phyloP scores from a whole-genome alignment of 1,284 basidiomycete genomes.

The Puccinia hordei region DNA sequence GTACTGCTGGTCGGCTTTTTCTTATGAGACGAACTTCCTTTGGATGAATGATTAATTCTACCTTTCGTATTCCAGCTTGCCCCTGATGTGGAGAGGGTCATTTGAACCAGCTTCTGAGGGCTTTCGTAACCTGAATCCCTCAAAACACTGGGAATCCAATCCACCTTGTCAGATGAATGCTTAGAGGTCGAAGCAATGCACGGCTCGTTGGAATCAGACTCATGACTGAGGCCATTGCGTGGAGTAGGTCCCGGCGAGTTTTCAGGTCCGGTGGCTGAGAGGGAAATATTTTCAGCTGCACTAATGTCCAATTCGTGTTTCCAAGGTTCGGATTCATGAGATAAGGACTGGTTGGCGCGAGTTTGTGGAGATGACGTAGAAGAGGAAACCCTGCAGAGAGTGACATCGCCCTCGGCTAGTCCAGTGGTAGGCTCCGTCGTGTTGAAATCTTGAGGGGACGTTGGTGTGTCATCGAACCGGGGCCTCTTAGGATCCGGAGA shows the following conservation, averaged over 20 bases:
- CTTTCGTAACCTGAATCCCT: background rate
- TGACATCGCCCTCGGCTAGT: background rate
- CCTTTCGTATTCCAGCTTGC: conserved; percentile 46
- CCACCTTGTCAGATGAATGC: conserved; percentile 14
- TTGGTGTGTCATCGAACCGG: background rate
- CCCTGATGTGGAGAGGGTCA: conserved; percentile 46
- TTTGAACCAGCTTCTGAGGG: conserved; percentile 27
- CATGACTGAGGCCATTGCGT: background rate
- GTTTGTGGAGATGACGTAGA: background rate
- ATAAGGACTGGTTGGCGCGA: background rate
- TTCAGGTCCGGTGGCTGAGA: conserved; percentile 4
- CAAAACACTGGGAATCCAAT: conserved; percentile 43
- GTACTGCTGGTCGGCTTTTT: conserved; percentile 29
- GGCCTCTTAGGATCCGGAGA: background rate
- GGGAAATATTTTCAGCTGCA: background rate
- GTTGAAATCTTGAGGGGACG: conserved; percentile 4
- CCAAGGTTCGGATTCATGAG: background rate
- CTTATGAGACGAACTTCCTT: conserved; percentile 18
- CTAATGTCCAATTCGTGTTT: background rate
- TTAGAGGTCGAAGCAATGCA: background rate
- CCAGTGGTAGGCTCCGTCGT: background rate
- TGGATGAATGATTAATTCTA: background rate
- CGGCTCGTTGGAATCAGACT: background rate
- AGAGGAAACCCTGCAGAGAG: background rate
- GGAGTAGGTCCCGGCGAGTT: background rate